Base-by-base conservation (phyloP, 2,329 filamentous ascomycete genomes). In the Zasmidium cellare region DNA sequence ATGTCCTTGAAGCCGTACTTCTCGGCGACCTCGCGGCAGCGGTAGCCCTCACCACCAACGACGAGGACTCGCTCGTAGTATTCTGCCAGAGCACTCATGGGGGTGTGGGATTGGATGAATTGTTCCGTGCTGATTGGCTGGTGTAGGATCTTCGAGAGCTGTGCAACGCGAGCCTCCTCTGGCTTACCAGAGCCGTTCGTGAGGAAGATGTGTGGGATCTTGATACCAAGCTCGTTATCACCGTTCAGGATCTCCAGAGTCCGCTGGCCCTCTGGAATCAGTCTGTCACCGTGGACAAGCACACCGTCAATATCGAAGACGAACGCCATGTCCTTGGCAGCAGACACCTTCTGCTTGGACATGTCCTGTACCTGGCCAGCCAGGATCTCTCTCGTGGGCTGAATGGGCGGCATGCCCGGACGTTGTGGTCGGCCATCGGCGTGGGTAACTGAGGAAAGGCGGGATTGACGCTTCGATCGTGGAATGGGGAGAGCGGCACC, bases 301-400 rank as follows among this genome's bases (percentile, higher is more conserved):
- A 91, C 88, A 78, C 88, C 88, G 67, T 91, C 85, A 61, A 87
- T 87, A 72, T 92, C 89, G 70, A 92, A 92, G 68, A 87, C 89
- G 64, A 92, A 92, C 6, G 87, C 87, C 87, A 91, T 90, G 77
- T 91, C 87, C 81, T 91, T 91, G 58, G 87, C 88, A 57, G 82
- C 82, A 25, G 76, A 76, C 16, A 89, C 87, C 77, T 88, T 89
- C 66, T 87, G 82, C 56, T 81, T 75, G 65, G 83, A 80, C 63
- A 90, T 78, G 62, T 87, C 84, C 76, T 91, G 88, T 19, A 90
- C 79, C 74, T 90, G 87, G 2, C 86, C 84, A 38, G 85, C 86
- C 60, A 91, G 77, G 60, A 91, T 84, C 51, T 89, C 86, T 28
- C 87, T 84, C 2, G 85, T 83, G 48, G 84, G 79, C 73, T 85